These are phyloP conservation scores for Trypethelium eluteriae DNA, from an alignment of 495 filamentous ascomycete genomes.

Conservation along the genomic window DNA sequence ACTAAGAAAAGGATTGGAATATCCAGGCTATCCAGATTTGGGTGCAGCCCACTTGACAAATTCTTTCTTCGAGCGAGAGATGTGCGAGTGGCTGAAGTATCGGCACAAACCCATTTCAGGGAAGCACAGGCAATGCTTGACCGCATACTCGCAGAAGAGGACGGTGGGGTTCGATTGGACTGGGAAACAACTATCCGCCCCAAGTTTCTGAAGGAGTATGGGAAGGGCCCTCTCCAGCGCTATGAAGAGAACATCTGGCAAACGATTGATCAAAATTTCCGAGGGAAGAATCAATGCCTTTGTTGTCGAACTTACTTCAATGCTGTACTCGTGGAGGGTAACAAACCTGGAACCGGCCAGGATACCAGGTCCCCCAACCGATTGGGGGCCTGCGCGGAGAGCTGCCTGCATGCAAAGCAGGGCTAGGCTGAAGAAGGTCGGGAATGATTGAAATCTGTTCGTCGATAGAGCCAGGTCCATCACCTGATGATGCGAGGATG, in stretches of 20 bases:
- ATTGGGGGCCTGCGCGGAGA: conserved; percentile 1
- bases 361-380: neutral
- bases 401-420: conserved; percentile 1
- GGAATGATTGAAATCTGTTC: neutral
- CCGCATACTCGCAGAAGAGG: neutral
- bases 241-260: neutral
- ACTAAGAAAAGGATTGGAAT: neutral
- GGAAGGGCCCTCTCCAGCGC: neutral
- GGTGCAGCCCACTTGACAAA: neutral
- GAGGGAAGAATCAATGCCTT: neutral
- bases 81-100: neutral
- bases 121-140: neutral
- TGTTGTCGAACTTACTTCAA: neutral
- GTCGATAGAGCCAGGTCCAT: neutral
- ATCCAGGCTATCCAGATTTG: neutral
- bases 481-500: no score
- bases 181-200: neutral
- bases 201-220: neutral
- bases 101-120: neutral
- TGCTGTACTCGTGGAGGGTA: neutral
- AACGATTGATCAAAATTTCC: neutral
- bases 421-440: neutral
- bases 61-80: neutral
- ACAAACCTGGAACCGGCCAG: neutral
- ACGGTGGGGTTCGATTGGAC: neutral